Conservation (phyloP, 805 yeast genomes). For the Hanseniaspora osmophila region DNA sequence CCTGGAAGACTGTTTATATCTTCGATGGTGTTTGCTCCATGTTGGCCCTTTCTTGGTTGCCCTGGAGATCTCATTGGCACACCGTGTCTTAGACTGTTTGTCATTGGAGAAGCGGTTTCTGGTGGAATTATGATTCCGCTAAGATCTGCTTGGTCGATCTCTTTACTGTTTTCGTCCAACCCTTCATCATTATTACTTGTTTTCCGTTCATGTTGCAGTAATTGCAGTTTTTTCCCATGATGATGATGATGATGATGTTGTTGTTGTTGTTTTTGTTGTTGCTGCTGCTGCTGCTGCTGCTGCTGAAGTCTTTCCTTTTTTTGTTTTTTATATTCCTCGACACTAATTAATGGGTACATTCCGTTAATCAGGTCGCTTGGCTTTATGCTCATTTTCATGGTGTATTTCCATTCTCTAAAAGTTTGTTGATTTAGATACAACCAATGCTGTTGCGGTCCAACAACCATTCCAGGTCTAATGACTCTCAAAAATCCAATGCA, state of each 20-base stretch:
- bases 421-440: slow-evolving; percentile 89
- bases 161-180: slow-evolving; percentile 5
- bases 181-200: slow-evolving; percentile 7
- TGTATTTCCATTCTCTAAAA: slow-evolving; percentile 89
- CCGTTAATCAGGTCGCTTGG: slow-evolving; percentile 60
- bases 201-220: slow-evolving; percentile 7
- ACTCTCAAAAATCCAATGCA: slow-evolving; percentile 94
- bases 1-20: slow-evolving; percentile 14
- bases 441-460: slow-evolving; percentile 99
- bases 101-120: slow-evolving; percentile 30
- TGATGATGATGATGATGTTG: slow-evolving; percentile 21
- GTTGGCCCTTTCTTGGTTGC: slow-evolving; percentile 70
- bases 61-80: slow-evolving; percentile 93
- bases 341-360: slow-evolving; percentile 42
- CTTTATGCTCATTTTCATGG: slow-evolving; percentile 63
- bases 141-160: neutral
- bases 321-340: slow-evolving; percentile 47
- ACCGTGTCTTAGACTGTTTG: slow-evolving; percentile 53
- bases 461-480: slow-evolving; percentile 98
- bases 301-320: slow-evolving; percentile 23
- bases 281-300: slow-evolving; percentile 19
- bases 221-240: slow-evolving; percentile 6
- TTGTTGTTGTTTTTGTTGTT: too few relatives aligned
- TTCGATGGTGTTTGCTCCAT: slow-evolving; percentile 22
- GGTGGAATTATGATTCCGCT: neutral